Base-by-base conservation (phyloP, 371 early-diverging fungal species). In the Circinella minor region DNA sequence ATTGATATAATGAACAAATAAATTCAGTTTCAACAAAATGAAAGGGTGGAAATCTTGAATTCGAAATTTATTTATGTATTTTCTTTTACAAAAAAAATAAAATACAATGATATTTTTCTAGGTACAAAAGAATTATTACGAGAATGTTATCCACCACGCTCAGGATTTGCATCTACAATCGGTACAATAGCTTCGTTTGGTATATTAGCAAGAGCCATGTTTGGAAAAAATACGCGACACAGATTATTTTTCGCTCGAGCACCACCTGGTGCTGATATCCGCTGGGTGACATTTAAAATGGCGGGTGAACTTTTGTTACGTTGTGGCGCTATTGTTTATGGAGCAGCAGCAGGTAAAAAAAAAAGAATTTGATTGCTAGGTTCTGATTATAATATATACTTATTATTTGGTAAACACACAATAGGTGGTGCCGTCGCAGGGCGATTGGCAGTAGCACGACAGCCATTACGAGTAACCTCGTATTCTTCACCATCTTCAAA, bases 241-340 rank as follows among this genome's bases (percentile, higher is more conserved):
- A 65, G 81, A 20, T 51, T 83, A 0, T 83, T 83, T 66, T 83
- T 83, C 48, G 83, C 76, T 15, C 74, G 77, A 65, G 75, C 78
- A 34, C 77, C 83, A 36, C 71, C 74, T 1, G 72, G 76, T 27
- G 54, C 77, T 4, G 75, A 81, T 65, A 73, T 83, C 15, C 73
- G 81, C 1, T 54, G 76, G 17, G 80, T 68, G 8, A 79, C 83
- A 5, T 54, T 78, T 18, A 81, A 83, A 59, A 55, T 81, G 57
- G 81, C 75, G 4, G 46, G 76, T 13, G 81, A 83, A 43, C 37
- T 83, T 47, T 47, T 81, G n/a, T 38, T 70, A 18, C 71, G 83
- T 18, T 60, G 76, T 43, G 75, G 79, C 10, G 55, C 74, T 8
- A 75, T 83, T 4, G 76, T 81, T 66, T 81, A 81, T 75, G 81